Percentiles rank a stretch among this genome's conserved stretches.
Evolutionary conservation across 805 yeast genomes (phyloP).

Genomic region (Ascoidea tarda): DNA sequence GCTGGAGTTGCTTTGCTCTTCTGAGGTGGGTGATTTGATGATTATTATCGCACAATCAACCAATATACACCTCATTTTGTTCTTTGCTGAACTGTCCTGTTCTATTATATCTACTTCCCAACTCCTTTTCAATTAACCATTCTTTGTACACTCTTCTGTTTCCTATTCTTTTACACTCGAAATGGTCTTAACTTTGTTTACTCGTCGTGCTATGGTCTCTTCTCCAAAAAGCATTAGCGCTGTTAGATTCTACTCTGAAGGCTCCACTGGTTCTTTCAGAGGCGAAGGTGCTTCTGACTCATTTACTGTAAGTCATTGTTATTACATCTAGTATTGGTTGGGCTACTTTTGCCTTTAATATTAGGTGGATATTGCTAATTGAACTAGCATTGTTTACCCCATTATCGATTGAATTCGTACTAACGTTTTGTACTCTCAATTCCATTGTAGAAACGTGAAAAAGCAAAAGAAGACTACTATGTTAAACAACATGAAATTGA

Average conservation of each 20-base stretch:
- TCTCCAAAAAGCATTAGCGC: constrained; percentile 11
- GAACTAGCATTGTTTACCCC: background rate
- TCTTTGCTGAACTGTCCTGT: too few species aligned
- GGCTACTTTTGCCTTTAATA: background rate
- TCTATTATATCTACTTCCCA: too few species aligned
- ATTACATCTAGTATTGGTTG: constrained; percentile 4
- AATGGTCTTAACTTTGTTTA: constrained; percentile 14
- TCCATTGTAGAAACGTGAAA: constrained; percentile 63
- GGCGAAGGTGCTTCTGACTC: constrained; percentile 39
- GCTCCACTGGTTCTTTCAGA: constrained; percentile 48
- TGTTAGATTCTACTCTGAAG: constrained; percentile 33
- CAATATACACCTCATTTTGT: too few species aligned
- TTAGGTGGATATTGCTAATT: background rate
- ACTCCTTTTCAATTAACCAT: too few species aligned
- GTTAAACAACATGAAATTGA: constrained; percentile 85
- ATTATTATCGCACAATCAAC: too few species aligned
- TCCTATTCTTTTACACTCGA: too few species aligned
- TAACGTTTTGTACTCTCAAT: background rate
- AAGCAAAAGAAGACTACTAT: constrained; percentile 78
- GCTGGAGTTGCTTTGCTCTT: too few species aligned
- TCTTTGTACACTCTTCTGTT: too few species aligned
- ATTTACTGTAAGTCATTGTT: constrained; percentile 31
- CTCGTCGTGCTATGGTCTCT: constrained; percentile 26
- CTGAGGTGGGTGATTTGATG: too few species aligned
- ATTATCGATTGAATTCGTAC: background rate